Base-by-base conservation (phyloP, 768 basidiomycete species). In the Suillus spraguei region DNA sequence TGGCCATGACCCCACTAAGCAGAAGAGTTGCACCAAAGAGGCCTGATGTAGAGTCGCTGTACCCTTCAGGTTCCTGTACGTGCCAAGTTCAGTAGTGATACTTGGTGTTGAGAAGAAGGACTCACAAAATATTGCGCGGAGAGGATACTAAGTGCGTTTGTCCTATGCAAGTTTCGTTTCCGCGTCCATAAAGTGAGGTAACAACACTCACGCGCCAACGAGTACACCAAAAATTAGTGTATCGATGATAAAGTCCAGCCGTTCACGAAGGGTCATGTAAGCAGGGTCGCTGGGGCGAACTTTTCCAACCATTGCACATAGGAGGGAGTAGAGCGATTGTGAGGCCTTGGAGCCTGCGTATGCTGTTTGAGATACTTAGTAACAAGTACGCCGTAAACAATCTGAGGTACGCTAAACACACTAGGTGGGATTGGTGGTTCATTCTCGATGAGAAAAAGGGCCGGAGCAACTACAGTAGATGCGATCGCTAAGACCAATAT, bases 381-480 rank as follows among this genome's bases (percentile, higher is more conserved):
- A 38, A 53, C 17, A 20, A 5, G 2, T 17, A 28, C 22, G 36
- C 17, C 13, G 8, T 41, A 5, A 24, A 7, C 20, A 36, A 39
- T 35, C 39, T 44, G 36, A 28, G 38, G 10, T 22, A 24, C 17
- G 54, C 2, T 2, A 17, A 11, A 59, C 83, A 46, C 74, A 94
- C 92, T 94, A 0, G 93, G 93, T 33, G 93, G 93, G 9, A 82
- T 87, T 24, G 91, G 91, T 8, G 93, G 93, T 1, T 81, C 79
- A 38, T 78, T 78, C 2, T 78, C 69, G 28, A 95, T 83, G 28
- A 92, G 71, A 54, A 94, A 78, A 3, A 85, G 78, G 22, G 81
- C 78, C 0, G 92, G 91, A 10, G 79, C 70, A 1, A 81, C 83
- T 2, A 77, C 90, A 1, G 89, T 90, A 17, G 84, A 85, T 20